phyloP scores from a whole-genome alignment of 441 rosid species.

The Omphalea diandra region DNA sequence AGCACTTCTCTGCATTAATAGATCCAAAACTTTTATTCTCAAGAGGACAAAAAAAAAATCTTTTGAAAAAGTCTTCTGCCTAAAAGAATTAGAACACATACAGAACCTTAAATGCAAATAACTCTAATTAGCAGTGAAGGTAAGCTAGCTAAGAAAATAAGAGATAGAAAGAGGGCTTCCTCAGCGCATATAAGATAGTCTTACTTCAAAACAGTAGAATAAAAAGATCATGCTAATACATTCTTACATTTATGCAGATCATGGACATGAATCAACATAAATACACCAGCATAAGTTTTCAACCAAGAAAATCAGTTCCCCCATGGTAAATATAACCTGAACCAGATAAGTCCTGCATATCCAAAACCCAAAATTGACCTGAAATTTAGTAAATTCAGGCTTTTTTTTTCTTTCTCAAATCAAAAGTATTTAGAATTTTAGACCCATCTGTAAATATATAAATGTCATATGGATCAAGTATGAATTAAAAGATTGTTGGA shows the following conservation, averaged over 20 bases:
- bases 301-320: slow-evolving; percentile 16
- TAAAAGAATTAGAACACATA: not conserved
- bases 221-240: not conserved
- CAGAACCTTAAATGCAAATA: not conserved
- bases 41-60: no score
- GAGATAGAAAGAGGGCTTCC: not conserved
- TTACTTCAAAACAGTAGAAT: not conserved
- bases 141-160: not conserved
- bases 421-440: slow-evolving; percentile 6
- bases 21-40: no score
- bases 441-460: slow-evolving; percentile 2
- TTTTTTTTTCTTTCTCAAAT: not conserved
- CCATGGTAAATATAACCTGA: slow-evolving; percentile 13
- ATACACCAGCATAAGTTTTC: slow-evolving; percentile 12
- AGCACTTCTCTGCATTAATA: not conserved
- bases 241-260: slow-evolving; percentile 10
- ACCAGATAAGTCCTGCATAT: slow-evolving; percentile 17
- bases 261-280: slow-evolving; percentile 7
- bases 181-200: not conserved
- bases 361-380: slow-evolving; percentile 20
- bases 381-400: slow-evolving; percentile 9
- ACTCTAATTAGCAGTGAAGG: not conserved
- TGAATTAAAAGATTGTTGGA: not conserved
- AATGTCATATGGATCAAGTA: not conserved
- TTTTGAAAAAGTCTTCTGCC: no score